phyloP scores from a whole-genome alignment of 345 rosid genomes.

The Moricandia moricandioides region DNA sequence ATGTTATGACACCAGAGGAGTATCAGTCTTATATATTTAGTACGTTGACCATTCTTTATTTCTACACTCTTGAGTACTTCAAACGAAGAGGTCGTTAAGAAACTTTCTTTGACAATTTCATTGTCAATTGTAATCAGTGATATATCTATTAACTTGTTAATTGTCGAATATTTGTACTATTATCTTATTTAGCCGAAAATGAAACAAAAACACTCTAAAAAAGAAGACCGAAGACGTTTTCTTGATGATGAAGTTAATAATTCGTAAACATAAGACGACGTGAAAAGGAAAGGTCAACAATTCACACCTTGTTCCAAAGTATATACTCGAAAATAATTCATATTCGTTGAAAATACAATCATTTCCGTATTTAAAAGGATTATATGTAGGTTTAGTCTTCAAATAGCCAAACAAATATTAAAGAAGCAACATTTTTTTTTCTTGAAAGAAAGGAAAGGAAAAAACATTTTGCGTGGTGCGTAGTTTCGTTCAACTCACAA shows the following conservation, averaged over 20 bases:
- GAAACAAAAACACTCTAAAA: neutral
- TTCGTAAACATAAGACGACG: conserved; percentile 16
- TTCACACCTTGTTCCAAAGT: neutral
- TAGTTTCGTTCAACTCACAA: conserved; percentile 15
- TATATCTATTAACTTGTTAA: neutral
- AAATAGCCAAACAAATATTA: neutral
- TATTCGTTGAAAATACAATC: too few relatives aligned
- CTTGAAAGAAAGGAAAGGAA: neutral
- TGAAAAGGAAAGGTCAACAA: conserved; percentile 7
- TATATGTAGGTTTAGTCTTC: neutral
- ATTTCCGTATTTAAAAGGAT: too few relatives aligned
- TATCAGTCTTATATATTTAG: neutral
- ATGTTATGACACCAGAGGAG: neutral
- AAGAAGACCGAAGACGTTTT: neutral
- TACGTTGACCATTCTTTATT: neutral
- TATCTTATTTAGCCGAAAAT: neutral
- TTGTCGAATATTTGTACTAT: neutral
- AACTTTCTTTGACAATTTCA: neutral
- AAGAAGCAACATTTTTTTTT: neutral
- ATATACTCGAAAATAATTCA: neutral
- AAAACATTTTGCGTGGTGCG: conserved; percentile 5
- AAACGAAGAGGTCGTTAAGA: conserved; percentile 3
- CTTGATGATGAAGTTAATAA: conserved; percentile 12
- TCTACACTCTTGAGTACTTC: conserved; percentile 9
- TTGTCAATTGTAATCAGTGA: neutral